Evolutionary conservation across 2,329 filamentous ascomycete genomes (phyloP).

Genomic region (Magnaporthiopsis incrustans): DNA sequence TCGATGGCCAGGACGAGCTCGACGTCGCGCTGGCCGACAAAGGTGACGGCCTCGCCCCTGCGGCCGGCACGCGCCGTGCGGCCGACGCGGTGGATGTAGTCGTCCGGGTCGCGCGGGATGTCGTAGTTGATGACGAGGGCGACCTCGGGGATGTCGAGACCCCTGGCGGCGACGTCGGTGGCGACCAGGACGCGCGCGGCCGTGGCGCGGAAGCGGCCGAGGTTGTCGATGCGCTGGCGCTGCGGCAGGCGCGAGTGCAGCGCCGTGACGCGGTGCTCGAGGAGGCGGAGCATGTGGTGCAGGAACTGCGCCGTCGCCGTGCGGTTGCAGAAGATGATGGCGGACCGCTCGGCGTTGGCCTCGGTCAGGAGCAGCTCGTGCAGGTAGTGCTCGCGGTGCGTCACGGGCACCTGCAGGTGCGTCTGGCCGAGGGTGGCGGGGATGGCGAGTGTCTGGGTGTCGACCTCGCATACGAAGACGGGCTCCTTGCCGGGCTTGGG

Average conservation of each 20-base stretch:
- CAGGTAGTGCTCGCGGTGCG: constrained; percentile 90
- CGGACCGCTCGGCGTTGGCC: constrained; percentile 63
- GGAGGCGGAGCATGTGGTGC: constrained; percentile 76
- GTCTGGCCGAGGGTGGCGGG: constrained; percentile 75
- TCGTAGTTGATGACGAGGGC: constrained; percentile 91
- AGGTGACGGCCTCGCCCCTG: constrained; percentile 71
- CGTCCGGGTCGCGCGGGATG: constrained; percentile 88
- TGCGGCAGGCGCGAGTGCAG: constrained; percentile 85
- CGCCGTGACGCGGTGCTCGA: constrained; percentile 84
- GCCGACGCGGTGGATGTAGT: constrained; percentile 95
- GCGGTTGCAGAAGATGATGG: constrained; percentile 92
- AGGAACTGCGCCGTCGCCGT: constrained; percentile 82
- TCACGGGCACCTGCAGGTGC: constrained; percentile 82
- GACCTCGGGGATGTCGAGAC: constrained; percentile 91
- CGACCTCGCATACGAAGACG: constrained; percentile 84
- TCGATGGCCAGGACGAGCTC: constrained; percentile 88
- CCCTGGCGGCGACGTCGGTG: constrained; percentile 88
- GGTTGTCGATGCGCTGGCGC: constrained; percentile 74
- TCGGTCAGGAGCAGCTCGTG: constrained; percentile 81
- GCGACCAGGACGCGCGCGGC: constrained; percentile 87
- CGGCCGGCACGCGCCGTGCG: constrained; percentile 89
- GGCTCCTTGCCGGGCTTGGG: constrained; percentile 60
- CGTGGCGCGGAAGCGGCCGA: constrained; percentile 82
- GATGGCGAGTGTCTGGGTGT: constrained; percentile 66
- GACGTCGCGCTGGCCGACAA: constrained; percentile 90